Evolutionary conservation across 805 yeast genomes (phyloP).

Genomic region (Metschnikowia continentalis): DNA sequence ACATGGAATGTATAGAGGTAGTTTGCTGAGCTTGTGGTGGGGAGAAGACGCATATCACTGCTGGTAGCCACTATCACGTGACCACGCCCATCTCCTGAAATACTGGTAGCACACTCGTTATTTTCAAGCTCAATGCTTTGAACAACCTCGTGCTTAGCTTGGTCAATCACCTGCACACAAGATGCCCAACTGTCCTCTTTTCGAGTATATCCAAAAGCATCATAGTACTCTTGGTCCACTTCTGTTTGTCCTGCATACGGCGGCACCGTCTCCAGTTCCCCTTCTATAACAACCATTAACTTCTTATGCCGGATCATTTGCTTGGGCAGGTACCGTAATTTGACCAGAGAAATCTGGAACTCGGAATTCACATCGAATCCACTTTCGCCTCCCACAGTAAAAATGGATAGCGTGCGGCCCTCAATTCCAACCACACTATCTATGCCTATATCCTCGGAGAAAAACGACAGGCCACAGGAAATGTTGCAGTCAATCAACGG

Average conservation of each 20-base stretch:
- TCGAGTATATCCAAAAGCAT: slow-evolving; percentile 43
- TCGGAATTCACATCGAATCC: slow-evolving; percentile 26
- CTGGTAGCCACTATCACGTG: slow-evolving; percentile 48
- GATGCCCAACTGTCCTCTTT: slow-evolving; percentile 43
- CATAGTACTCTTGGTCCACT: slow-evolving; percentile 33
- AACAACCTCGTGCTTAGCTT: slow-evolving; percentile 26
- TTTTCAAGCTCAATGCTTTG: slow-evolving; percentile 44
- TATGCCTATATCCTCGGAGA: slow-evolving; percentile 57
- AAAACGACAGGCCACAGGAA: slow-evolving; percentile 48
- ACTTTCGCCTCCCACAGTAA: slow-evolving; percentile 43
- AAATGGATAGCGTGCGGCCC: slow-evolving; percentile 49
- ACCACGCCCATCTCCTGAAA: slow-evolving; percentile 27
- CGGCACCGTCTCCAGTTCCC: slow-evolving; percentile 38
- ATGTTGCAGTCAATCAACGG: slow-evolving; percentile 46
- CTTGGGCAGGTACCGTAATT: slow-evolving; percentile 51
- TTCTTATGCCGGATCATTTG: slow-evolving; percentile 25
- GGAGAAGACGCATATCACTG: slow-evolving; percentile 24
- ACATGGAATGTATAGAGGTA: slow-evolving; percentile 38
- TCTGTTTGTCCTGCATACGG: slow-evolving; percentile 22
- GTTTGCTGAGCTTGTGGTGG: slow-evolving; percentile 22
- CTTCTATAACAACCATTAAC: slow-evolving; percentile 40
- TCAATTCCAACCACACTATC: slow-evolving; percentile 63
- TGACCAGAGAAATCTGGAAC: slow-evolving; percentile 28
- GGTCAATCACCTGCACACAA: slow-evolving; percentile 48
- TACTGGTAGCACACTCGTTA: slow-evolving; percentile 41